These are phyloP conservation scores for Tylopilus sp. DNA, from an alignment of 768 basidiomycete species.

Conservation along the genomic window DNA sequence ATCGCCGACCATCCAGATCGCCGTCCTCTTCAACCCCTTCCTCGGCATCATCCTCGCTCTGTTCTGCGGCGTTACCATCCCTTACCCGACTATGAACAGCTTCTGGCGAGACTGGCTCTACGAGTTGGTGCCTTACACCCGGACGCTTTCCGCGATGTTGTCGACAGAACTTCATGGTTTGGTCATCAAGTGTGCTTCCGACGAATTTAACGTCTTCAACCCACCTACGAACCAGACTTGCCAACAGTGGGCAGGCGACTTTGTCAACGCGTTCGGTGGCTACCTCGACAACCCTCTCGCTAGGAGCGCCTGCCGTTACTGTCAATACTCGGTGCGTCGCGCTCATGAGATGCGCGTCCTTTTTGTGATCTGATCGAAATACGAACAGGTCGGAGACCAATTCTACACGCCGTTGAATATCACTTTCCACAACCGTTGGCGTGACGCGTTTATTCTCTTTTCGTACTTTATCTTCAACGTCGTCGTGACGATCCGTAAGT, in stretches of 20 bases:
- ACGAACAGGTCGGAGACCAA: constrained; percentile 53
- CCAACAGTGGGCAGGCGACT: constrained; percentile 62
- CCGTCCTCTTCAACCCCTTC: constrained; percentile 80
- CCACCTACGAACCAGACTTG: constrained; percentile 79
- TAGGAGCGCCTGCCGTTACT: constrained; percentile 65
- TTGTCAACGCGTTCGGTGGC: constrained; percentile 60
- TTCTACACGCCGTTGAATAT: constrained; percentile 72
- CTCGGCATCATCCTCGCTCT: constrained; percentile 57
- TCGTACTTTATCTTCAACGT: constrained; percentile 73
- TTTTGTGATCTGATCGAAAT: not conserved
- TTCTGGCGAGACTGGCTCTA: constrained; percentile 85
- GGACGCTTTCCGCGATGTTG: constrained; percentile 67
- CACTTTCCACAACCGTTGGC: constrained; percentile 56
- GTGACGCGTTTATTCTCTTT: constrained; percentile 66
- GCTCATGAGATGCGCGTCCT: not conserved
- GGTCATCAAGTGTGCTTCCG: constrained; percentile 54
- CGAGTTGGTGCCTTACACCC: constrained; percentile 66
- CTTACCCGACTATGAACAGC: constrained; percentile 53
- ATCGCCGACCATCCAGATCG: constrained; percentile 73
- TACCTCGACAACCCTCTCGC: constrained; percentile 69
- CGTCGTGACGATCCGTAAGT: constrained; percentile 50
- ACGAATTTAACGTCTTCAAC: constrained; percentile 69
- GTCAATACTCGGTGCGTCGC: constrained; percentile 48
- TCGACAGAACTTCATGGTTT: constrained; percentile 77
- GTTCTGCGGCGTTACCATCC: constrained; percentile 82